Evolutionary conservation across 2,329 filamentous ascomycete genomes (phyloP), one percentile per base, ranked within the genome.

Genomic region (Exophiala sp.): DNA sequence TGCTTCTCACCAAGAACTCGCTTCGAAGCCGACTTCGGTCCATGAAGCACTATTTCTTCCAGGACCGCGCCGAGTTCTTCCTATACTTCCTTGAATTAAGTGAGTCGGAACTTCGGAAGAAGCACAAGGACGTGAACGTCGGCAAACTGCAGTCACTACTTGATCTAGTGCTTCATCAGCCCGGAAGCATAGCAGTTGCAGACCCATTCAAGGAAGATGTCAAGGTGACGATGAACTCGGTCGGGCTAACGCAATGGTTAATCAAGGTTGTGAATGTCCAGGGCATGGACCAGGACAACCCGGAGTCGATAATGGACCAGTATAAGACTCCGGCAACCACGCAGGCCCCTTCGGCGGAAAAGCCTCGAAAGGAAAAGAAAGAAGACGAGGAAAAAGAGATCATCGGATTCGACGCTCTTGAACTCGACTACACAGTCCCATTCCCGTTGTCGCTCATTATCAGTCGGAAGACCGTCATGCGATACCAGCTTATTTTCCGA

Each of bases 201-300:
- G 93, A 98, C 65, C 89, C 91, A 0, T 98, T 95, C 76, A 98
- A 97, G 65, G 93, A 98, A 70, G 91, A 98, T 64, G 88, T 98
- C 67, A 95, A 94, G 68, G 88, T 98, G 18, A 85, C 90, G 62
- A 96, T 97, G 86, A 96, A 96, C 66, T 89, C 95, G 60, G 83
- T 91, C 32, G 88, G 88, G 4, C 79, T 98, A 39, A 94, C 89
- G 10, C 94, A 94, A 64, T 94, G 89, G 72, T 74, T 98, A 52
- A 95, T 96, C 78, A 85, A 91, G 46, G 91, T 98, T 45, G 91
- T 98, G 57, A 96, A 90, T 63, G 95, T 97, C 58, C 94, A 89
- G 2, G 93, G 93, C 38, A 87, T 97, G 54, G 91, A 97, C 61
- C 86, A 94, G 66, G 88, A 91, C 55, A 75, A 77, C 30, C 77